Conservation (phyloP, 495 filamentous ascomycete genomes). For the Aspergillus heteromorphus region DNA sequence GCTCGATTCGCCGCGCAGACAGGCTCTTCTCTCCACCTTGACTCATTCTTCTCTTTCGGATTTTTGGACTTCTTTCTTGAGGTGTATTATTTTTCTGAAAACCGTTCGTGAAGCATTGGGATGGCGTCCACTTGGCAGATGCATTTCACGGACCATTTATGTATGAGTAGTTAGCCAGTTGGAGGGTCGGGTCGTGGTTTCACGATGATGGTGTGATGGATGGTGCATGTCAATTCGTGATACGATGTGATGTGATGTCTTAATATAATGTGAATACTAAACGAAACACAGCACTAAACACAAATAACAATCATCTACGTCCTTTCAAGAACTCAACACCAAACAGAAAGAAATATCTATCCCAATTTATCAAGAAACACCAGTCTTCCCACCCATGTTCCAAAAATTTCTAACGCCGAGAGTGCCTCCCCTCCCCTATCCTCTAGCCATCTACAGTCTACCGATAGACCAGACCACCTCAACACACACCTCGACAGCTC, state of each 20-base stretch:
- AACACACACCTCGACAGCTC: no score
- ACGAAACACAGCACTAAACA: no score
- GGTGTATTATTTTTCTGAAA: slow-evolving; percentile 15
- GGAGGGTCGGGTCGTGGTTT: no score
- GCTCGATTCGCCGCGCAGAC: not conserved
- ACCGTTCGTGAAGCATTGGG: slow-evolving; percentile 12
- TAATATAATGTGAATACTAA: not conserved
- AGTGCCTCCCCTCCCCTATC: no score
- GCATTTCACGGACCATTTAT: not conserved
- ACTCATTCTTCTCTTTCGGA: not conserved
- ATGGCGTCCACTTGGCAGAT: slow-evolving; percentile 12
- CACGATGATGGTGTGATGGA: slow-evolving; percentile 1
- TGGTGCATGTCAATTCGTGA: not conserved
- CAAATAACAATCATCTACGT: no score
- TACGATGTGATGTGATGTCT: slow-evolving; percentile 1
- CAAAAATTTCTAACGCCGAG: no score
- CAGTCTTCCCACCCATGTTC: no score
- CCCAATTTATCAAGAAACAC: no score
- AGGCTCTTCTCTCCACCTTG: not conserved
- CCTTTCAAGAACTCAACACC: no score
- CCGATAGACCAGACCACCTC: no score
- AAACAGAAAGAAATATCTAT: no score
- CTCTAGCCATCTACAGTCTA: no score
- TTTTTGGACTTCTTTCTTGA: not conserved
- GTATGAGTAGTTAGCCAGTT: not conserved